These are phyloP conservation scores for Parasitella parasitica DNA, from an alignment of 371 early-diverging fungal species.

Conservation along the genomic window DNA sequence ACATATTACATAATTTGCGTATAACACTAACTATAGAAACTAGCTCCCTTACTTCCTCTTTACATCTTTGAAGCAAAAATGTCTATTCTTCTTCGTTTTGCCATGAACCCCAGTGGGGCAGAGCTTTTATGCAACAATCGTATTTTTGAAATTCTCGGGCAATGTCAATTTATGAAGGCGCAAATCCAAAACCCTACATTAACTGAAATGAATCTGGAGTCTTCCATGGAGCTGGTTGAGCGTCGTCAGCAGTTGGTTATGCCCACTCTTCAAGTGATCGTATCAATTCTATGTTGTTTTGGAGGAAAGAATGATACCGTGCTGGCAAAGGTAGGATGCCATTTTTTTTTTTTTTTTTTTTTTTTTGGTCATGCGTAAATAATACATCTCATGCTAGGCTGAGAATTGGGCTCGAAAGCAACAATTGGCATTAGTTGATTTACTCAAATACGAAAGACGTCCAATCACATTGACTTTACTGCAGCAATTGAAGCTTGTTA, in stretches of 20 bases:
- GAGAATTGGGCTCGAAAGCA: constrained; percentile 65
- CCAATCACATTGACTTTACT: constrained; percentile 43
- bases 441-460: constrained; percentile 51
- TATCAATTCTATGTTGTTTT: constrained; percentile 49
- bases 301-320: constrained; percentile 52
- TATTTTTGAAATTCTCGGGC: constrained; percentile 76
- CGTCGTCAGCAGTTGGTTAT: constrained; percentile 62
- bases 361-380: too few species aligned
- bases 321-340: constrained; percentile 41
- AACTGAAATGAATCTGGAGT: background rate
- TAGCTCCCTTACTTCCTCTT: constrained; percentile 54
- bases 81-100: constrained; percentile 76
- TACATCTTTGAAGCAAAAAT: constrained; percentile 85
- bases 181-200: constrained; percentile 2
- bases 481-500: constrained; percentile 46
- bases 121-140: constrained; percentile 73
- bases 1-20: background rate
- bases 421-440: constrained; percentile 56
- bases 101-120: constrained; percentile 74
- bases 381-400: too few species aligned
- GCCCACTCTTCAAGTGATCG: constrained; percentile 64
- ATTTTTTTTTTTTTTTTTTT: background rate
- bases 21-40: background rate
- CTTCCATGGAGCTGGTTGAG: constrained; percentile 26
- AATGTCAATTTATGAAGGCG: constrained; percentile 57